Base-by-base conservation (phyloP, 2,329 filamentous ascomycete species). In the Colletotrichum aenigma region DNA sequence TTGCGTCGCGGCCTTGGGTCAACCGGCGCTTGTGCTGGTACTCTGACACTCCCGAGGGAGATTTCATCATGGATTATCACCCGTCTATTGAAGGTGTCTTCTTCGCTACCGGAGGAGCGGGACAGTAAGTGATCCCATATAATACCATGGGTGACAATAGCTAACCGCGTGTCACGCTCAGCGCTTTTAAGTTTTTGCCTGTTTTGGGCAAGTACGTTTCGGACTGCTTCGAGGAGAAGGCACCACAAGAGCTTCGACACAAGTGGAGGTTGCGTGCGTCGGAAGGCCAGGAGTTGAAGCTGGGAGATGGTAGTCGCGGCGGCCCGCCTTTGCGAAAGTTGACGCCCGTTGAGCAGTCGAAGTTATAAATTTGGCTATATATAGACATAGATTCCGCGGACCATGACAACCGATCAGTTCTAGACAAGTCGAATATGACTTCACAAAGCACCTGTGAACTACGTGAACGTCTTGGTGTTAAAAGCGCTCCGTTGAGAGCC, bases 11-110 rank as follows among this genome's bases (percentile, higher is more conserved):
- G 7, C 85, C 86, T 0, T 93, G 92, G 83, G 81, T 84, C 13
- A 83, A 85, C 13, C 88, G 87, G 7, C 84, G 90, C 6, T 82
- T 93, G 56, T 93, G 92, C 78, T 93, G 91, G 91, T 93, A 93
- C 78, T 91, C 89, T 5, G 92, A 93, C 82, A 93, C 92, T 73
- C 91, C 91, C 0, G 87, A 87, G n/a, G 91, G 91, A 2, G 89
- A 93, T 77, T 93, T 93, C 80, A 86, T 93, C 61, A 87, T 93
- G 28, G 88, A 89, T 24, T 85, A 89, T 71, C 91, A 93, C 75
- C 91, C 91, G 0, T 78, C 82, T 1, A 83, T 87, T 9, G 78
- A 85, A 4, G 85, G 87, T 1, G 76, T 90, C 0, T 90, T 90
- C 74, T 36, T 90, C 2, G 88, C 87, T 0, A 88, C 87, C 0